Evolutionary conservation across 169 alveolate genomes (phyloP).

Genomic region (Cryptosporidium tyzzeri): DNA sequence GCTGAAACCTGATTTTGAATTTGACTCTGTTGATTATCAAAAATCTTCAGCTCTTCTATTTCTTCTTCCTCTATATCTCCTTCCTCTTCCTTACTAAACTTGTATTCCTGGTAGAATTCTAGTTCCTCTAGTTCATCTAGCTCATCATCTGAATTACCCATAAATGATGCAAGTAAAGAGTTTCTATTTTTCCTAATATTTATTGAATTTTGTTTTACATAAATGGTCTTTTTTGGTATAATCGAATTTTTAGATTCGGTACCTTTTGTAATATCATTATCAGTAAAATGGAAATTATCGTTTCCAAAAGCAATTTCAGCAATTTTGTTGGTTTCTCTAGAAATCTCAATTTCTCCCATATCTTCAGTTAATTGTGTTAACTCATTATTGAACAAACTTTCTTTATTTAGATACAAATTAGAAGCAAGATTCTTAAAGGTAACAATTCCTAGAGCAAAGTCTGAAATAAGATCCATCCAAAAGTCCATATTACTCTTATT

Average conservation of each 20-base stretch:
- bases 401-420: background rate
- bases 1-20: background rate
- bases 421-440: background rate
- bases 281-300: background rate
- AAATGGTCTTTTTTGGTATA: background rate
- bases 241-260: background rate
- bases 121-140: background rate
- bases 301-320: slow-evolving; percentile 27
- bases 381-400: background rate
- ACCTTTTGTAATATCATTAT: background rate
- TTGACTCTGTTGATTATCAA: background rate
- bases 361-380: background rate
- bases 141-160: slow-evolving; percentile 61
- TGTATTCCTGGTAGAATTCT: background rate
- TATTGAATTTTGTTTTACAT: background rate
- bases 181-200: background rate
- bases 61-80: background rate
- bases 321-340: slow-evolving; percentile 7
- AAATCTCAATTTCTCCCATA: slow-evolving; percentile 11
- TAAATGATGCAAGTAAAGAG: slow-evolving; percentile 47
- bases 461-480: slow-evolving; percentile 34
- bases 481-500: background rate
- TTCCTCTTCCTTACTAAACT: background rate
- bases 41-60: background rate
- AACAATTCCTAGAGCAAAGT: slow-evolving; percentile 9